Evolutionary conservation across 768 basidiomycete genomes (phyloP), one percentile per base, ranked within the genome.

Genomic region (Suillus alpinus): DNA sequence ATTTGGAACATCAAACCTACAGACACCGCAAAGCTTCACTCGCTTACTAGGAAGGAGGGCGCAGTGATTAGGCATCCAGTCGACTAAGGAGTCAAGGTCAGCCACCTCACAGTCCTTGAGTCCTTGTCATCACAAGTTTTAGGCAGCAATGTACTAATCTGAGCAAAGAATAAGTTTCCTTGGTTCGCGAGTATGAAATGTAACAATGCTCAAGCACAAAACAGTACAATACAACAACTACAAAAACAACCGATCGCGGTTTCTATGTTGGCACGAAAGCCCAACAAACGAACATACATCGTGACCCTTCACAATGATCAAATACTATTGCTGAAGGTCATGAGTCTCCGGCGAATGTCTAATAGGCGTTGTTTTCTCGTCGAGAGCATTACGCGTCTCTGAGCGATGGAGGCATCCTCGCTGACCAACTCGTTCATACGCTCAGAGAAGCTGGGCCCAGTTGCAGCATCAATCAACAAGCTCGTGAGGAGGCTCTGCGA

Each of bases 21-120:
- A 13, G 81, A 83, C 52, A 83, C 85, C 78, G 52, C 47, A 1
- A 66, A 62, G n/a, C 67, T 85, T 3, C 76, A 82, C 59, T 73
- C 65, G 0, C 68, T 84, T 3, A 83, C 26, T 26, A 85, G 81
- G 2, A 69, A 73, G 10, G 71, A 70, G 7, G 82, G 81, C 0
- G 75, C 81, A 0, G 66, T 80, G 12, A 78, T 70, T n/a, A 84
- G 82, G 83, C 80, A 83, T 64, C 81, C 81, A 0, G 76, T 80
- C 2, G 71, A 81, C 20, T n/a, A n/a, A n/a, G n/a, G n/a, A n/a
- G n/a, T n/a, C n/a, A n/a, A n/a, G n/a, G n/a, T n/a, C n/a, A n/a
- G n/a, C n/a, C 10, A 43, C 10, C n/a, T 20, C n/a, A 43, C 4
- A 44, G 10, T 3, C 41, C 18, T 29, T 3, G 26, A 26, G 26